Evolutionary conservation across 2,329 filamentous ascomycete species (phyloP).

Genomic region (Herpotrichia juniperi): DNA sequence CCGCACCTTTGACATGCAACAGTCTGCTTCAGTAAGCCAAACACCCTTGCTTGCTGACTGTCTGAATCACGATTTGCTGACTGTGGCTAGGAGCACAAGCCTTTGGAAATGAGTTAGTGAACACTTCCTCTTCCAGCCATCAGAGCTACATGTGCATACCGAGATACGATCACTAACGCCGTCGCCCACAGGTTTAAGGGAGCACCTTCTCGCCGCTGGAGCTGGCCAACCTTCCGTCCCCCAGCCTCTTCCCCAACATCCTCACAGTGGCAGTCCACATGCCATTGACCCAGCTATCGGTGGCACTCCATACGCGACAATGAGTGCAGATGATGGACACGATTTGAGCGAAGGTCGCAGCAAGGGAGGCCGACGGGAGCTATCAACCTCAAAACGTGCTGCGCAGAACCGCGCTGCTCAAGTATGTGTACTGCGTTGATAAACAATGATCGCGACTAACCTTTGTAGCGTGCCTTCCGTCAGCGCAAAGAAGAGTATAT

Average conservation of each 20-base stretch:
- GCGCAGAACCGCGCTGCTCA: conserved; percentile 97
- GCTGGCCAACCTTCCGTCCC: conserved; percentile 47
- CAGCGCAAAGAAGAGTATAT: conserved; percentile 98
- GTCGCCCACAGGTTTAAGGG: conserved; percentile 61
- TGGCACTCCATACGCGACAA: conserved; percentile 52
- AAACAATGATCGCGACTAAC: conserved; percentile 22
- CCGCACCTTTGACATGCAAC: conserved; percentile 45
- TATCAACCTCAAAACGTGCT: conserved; percentile 94
- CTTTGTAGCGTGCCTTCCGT: conserved; percentile 82
- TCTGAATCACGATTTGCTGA: conserved; percentile 29
- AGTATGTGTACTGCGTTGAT: conserved; percentile 62
- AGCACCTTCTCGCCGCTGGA: conserved; percentile 65
- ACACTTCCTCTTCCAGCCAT: conserved; percentile 12
- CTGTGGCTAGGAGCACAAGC: conserved; percentile 42
- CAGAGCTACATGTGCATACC: neutral
- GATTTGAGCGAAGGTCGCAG: conserved; percentile 51
- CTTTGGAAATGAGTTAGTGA: conserved; percentile 52
- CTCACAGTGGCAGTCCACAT: conserved; percentile 49
- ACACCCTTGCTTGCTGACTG: conserved; percentile 37
- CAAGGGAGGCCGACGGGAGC: conserved; percentile 83
- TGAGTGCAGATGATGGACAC: conserved; percentile 54
- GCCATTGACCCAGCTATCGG: conserved; percentile 66
- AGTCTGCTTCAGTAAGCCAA: conserved; percentile 62
- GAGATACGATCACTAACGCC: conserved; percentile 38
- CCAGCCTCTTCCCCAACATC: conserved; percentile 32